Evolutionary conservation across 805 yeast species (phyloP), one percentile per base, ranked within the genome.

Genomic region (Jamesozyma piceae): DNA sequence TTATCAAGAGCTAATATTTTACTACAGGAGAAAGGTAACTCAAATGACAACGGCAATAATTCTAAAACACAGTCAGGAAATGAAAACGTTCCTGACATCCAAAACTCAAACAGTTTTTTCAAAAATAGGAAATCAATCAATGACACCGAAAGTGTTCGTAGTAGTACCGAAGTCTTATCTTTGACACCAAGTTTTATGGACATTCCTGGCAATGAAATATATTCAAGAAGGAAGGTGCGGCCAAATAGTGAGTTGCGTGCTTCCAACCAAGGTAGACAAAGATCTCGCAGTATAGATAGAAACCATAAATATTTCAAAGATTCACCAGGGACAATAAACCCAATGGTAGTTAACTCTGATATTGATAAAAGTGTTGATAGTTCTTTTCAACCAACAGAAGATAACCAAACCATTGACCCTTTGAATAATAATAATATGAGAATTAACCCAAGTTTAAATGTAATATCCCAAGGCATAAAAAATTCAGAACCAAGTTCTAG

Each of bases 141-240:
- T 24, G 50, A 43, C 29, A 38, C 27, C 3, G 50, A 47, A 11
- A 43, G 44, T 43, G 44, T 52, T 3, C 51, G 50, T 31, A 11
- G 28, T 24, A 58, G 63, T 41, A 69, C 66, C 4, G 72, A 66
- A 45, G 71, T 65, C 4, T 42, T 66, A 13, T 64, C 71, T 0
- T 42, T 67, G 35, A 66, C 69, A 4, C 71, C 72, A 5, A 60
- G 67, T 36, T 66, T 66, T 41, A 58, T 64, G 60, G 72, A 67
- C 46, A 61, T 61, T 31, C 65, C 65, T 5, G 60, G 54, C 1
- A 37, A 38, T 32, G 44, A 40, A 9, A 19, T 24, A 13, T 35
- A 27, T 15, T n/a, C 33, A 10, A 34, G 38, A 32, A 40, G 42
- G 22, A 38, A 35, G 14, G 15, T 10, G 4, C 37, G 27, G 13